Evolutionary conservation across 805 yeast species (phyloP).

Genomic region (Myxozyma geophila): DNA sequence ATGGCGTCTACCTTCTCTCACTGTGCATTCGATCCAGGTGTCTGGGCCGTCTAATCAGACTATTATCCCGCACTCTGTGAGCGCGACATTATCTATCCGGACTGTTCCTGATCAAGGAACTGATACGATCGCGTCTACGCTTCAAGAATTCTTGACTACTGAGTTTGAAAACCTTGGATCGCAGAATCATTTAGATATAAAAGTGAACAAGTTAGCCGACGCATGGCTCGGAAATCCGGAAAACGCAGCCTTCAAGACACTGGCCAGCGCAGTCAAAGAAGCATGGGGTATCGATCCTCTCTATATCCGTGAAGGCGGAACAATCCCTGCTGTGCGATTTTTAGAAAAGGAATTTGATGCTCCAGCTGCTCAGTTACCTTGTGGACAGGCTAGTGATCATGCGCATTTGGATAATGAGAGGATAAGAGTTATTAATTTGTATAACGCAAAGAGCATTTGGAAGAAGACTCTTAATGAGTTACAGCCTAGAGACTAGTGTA

Average conservation of each 20-base stretch:
- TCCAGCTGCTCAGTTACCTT: constrained; percentile 93
- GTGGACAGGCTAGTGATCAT: constrained; percentile 93
- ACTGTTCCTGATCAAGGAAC: constrained; percentile 88
- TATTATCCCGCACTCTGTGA: constrained; percentile 82
- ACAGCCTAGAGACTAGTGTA: constrained; percentile 7
- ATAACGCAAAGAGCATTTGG: constrained; percentile 68
- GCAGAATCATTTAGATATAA: constrained; percentile 63
- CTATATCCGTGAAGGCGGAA: constrained; percentile 93
- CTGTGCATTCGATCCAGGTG: constrained; percentile 80
- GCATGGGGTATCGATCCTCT: constrained; percentile 71
- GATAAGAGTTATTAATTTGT: constrained; percentile 74
- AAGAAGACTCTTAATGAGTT: constrained; percentile 21
- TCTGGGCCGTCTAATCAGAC: constrained; percentile 91
- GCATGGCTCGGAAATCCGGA: constrained; percentile 93
- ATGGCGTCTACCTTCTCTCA: constrained; percentile 90
- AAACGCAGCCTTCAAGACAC: constrained; percentile 71
- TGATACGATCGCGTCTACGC: constrained; percentile 56
- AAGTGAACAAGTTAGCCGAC: constrained; percentile 82
- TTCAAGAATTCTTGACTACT: constrained; percentile 54
- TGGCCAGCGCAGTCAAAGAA: constrained; percentile 61
- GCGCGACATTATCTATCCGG: constrained; percentile 77
- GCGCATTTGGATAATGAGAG: constrained; percentile 92
- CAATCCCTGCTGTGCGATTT: constrained; percentile 87
- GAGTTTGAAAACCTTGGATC: constrained; percentile 59
- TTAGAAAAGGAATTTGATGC: constrained; percentile 82